phyloP scores from a whole-genome alignment of 257 asterid species.

The Pogostemon cablin region DNA sequence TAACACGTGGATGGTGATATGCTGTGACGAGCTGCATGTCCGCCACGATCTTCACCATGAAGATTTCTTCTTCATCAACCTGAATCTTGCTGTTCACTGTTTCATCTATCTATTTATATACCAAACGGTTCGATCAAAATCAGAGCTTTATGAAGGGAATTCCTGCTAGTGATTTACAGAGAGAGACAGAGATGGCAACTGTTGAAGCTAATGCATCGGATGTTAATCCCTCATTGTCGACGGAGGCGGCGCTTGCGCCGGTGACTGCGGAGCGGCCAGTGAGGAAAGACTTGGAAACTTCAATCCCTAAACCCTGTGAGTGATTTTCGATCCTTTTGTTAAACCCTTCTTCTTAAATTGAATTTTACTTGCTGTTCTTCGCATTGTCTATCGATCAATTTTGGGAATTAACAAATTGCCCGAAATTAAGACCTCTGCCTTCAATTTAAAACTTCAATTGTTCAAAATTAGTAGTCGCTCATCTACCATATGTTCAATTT shows the following conservation, averaged over 20 bases:
- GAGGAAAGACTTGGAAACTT: constrained; percentile 58
- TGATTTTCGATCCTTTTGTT: neutral
- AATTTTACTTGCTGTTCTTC: no score
- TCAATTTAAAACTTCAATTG: neutral
- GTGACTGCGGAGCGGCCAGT: constrained; percentile 60
- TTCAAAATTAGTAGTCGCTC: no score
- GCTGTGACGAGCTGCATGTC: no score
- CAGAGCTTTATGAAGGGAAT: neutral
- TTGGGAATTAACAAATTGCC: neutral
- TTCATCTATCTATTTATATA: neutral
- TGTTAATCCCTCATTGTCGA: constrained; percentile 42
- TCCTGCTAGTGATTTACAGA: neutral
- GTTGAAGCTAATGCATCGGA: constrained; percentile 37
- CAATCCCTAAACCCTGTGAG: constrained; percentile 76
- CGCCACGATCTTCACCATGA: no score
- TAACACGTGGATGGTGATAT: no score
- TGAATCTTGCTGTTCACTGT: no score
- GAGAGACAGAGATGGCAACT: constrained; percentile 1
- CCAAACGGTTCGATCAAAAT: neutral
- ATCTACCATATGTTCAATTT: no score
- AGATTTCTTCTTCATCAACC: no score
- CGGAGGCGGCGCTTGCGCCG: constrained; percentile 81
- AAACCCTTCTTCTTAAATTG: neutral
- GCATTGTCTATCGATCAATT: neutral
- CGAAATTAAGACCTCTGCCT: neutral